Conservation (phyloP, 805 yeast species). For the Maudiozyma barnettii region DNA sequence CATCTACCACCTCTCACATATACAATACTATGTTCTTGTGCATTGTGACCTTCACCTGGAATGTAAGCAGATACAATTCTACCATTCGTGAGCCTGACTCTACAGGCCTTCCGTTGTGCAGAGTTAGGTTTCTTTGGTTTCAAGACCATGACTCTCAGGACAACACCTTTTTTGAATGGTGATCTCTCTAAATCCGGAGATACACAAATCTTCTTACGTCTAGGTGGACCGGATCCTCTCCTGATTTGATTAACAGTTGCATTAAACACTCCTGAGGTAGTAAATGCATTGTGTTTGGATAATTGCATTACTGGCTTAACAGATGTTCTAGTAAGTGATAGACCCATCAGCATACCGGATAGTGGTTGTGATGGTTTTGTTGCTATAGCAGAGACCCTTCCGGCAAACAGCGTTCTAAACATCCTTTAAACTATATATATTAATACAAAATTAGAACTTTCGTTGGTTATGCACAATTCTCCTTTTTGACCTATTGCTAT, state of each 20-base stretch:
- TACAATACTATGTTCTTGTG: slow-evolving; percentile 96
- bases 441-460: too few relatives aligned
- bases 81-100: slow-evolving; percentile 89
- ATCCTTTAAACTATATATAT: too few relatives aligned
- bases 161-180: slow-evolving; percentile 91
- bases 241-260: slow-evolving; percentile 75
- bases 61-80: slow-evolving; percentile 84
- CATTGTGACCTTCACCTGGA: slow-evolving; percentile 97
- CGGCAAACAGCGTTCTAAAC: too few relatives aligned
- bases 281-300: background rate
- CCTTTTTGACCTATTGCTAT: too few relatives aligned
- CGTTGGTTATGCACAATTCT: too few relatives aligned
- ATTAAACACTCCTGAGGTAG: background rate
- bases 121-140: slow-evolving; percentile 99
- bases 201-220: slow-evolving; percentile 35
- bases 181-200: slow-evolving; percentile 77
- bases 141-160: slow-evolving; percentile 82
- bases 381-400: background rate
- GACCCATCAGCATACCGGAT: background rate
- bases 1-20: slow-evolving; percentile 97
- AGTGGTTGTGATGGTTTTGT: background rate
- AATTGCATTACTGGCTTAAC: background rate
- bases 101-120: slow-evolving; percentile 92
- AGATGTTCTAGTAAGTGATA: background rate
- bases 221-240: slow-evolving; percentile 47